Percentiles rank a stretch among this genome's conserved stretches.
phyloP scores from a whole-genome alignment of 768 basidiomycete species.

The Lenzites betulinus region DNA sequence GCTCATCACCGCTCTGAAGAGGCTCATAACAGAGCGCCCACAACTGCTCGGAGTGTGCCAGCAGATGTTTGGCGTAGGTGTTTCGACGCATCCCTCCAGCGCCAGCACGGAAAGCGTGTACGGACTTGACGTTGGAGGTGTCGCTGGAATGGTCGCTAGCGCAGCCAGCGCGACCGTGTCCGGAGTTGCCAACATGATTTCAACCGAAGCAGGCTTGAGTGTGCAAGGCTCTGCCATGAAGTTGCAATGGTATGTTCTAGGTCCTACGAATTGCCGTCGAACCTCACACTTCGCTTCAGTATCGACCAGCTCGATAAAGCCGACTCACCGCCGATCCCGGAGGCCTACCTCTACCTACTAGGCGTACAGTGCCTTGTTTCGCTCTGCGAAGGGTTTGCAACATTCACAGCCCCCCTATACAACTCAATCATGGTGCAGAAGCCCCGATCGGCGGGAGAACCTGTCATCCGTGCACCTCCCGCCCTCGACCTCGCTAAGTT shows the following conservation, averaged over 20 bases:
- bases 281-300: conserved; percentile 40
- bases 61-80: conserved; percentile 83
- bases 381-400: conserved; percentile 82
- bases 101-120: conserved; percentile 45
- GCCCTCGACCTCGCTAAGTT: conserved; percentile 65
- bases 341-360: conserved; percentile 91
- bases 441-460: conserved; percentile 61
- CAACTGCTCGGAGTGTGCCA: conserved; percentile 73
- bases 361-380: conserved; percentile 86
- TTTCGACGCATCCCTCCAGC: conserved; percentile 42
- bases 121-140: conserved; percentile 61
- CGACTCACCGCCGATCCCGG: conserved; percentile 91
- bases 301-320: conserved; percentile 99
- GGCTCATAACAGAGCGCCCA: conserved; percentile 88
- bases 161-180: conserved; percentile 83
- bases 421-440: conserved; percentile 65
- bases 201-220: conserved; percentile 67
- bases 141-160: conserved; percentile 82
- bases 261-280: background rate
- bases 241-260: conserved; percentile 73
- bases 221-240: conserved; percentile 80
- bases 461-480: conserved; percentile 69
- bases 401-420: conserved; percentile 76
- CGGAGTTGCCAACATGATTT: conserved; percentile 86
- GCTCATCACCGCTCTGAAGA: conserved; percentile 81